These are phyloP conservation scores for Leccinum fibrillosum DNA, from an alignment of 768 basidiomycete species.

Conservation along the genomic window DNA sequence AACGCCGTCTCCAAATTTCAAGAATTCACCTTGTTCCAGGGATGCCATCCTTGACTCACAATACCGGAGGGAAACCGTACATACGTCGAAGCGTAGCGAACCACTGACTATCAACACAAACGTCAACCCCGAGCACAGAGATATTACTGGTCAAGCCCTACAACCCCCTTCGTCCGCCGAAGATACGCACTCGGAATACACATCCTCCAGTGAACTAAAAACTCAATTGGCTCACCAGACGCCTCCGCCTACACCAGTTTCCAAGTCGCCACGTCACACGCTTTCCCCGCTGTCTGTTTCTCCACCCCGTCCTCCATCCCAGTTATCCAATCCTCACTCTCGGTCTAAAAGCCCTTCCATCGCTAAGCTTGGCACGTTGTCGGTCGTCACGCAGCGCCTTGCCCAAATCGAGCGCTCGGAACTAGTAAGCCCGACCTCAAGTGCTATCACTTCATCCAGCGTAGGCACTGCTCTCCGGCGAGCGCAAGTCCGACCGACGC, in stretches of 20 bases:
- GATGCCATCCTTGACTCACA: constrained; percentile 50
- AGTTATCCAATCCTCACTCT: constrained; percentile 16
- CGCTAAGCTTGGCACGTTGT: constrained; percentile 54
- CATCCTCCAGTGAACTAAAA: constrained; percentile 23
- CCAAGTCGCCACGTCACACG: constrained; percentile 23
- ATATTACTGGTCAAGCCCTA: neutral
- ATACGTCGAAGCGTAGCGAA: neutral
- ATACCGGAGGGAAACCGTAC: constrained; percentile 12
- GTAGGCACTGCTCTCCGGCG: constrained; percentile 22
- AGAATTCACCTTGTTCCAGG: constrained; percentile 36
- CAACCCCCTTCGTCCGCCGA: constrained; percentile 12
- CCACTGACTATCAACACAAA: constrained; percentile 18
- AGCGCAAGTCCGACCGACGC: constrained; percentile 17
- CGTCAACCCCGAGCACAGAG: neutral
- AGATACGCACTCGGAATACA: constrained; percentile 26
- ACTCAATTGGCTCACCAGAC: constrained; percentile 2
- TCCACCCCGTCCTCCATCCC: constrained; percentile 26
- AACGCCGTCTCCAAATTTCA: neutral
- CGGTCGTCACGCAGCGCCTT: constrained; percentile 64
- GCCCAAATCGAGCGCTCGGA: constrained; percentile 50
- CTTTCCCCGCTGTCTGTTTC: constrained; percentile 20
- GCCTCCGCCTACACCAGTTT: constrained; percentile 25
- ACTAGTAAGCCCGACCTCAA: constrained; percentile 17
- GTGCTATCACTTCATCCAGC: constrained; percentile 20
- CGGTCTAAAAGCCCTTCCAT: constrained; percentile 56